Conservation (phyloP, 345 rosid species). For the Populus davidiana region DNA sequence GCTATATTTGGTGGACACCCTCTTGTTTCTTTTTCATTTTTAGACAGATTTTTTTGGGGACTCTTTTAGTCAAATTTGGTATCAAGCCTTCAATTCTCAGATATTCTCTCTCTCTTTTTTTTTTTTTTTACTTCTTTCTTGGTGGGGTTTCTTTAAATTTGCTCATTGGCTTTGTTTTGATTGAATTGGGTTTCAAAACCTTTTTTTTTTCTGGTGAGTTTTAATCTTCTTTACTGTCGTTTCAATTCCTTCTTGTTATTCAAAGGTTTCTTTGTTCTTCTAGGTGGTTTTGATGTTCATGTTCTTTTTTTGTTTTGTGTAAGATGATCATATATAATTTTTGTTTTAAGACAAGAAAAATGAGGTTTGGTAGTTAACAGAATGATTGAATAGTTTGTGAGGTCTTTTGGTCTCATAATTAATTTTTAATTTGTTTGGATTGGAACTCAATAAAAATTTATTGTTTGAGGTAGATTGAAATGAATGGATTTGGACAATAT, state of each 20-base stretch:
- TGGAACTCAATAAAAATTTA: no score
- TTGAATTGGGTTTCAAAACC: not conserved
- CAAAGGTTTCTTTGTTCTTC: not conserved
- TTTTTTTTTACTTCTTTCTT: not conserved
- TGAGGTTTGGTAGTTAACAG: not conserved
- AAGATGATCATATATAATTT: not conserved
- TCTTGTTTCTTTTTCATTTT: not conserved
- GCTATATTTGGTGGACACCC: not conserved
- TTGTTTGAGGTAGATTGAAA: no score
- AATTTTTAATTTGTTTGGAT: not conserved
- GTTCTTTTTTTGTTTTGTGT: not conserved
- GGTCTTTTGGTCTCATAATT: not conserved
- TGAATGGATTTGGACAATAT: no score
- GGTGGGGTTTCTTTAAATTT: not conserved
- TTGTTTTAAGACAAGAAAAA: not conserved
- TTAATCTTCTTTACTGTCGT: not conserved
- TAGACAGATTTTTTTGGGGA: not conserved
- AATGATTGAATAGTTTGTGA: not conserved
- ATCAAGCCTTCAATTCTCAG: not conserved
- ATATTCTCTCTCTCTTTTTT: not conserved
- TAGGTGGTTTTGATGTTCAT: not conserved
- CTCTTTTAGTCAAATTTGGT: conserved; percentile 1
- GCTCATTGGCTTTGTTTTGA: not conserved
- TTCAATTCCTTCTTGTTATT: not conserved
- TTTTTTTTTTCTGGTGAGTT: not conserved